phyloP scores from a whole-genome alignment of 257 asterid species.

The Avicennia marina region DNA sequence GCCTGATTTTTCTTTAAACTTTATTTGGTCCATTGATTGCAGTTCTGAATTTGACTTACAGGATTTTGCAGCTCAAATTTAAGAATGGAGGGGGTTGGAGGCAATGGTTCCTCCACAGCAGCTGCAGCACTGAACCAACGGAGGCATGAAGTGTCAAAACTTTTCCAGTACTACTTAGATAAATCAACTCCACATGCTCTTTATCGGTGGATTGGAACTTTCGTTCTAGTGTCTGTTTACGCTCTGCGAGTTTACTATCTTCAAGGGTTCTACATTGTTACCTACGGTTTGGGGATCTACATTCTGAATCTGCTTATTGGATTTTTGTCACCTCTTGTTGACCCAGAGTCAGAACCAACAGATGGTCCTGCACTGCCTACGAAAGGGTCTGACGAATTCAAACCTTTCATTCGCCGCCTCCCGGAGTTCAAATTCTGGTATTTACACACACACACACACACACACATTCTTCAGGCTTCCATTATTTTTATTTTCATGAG shows the following conservation, averaged over 20 bases:
- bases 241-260: constrained; percentile 46
- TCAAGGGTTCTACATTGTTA: constrained; percentile 63
- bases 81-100: constrained; percentile 32
- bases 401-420: constrained; percentile 68
- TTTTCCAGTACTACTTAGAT: constrained; percentile 60
- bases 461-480: neutral
- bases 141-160: constrained; percentile 47
- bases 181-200: constrained; percentile 52
- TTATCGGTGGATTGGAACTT: constrained; percentile 59
- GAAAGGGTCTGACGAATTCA: constrained; percentile 65
- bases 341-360: constrained; percentile 45
- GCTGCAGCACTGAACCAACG: constrained; percentile 56
- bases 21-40: too few relatives aligned
- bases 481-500: too few relatives aligned
- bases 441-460: too few relatives aligned
- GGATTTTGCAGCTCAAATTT: too few relatives aligned
- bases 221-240: constrained; percentile 31
- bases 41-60: too few relatives aligned
- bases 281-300: constrained; percentile 65
- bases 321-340: constrained; percentile 68
- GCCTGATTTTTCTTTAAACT: too few relatives aligned
- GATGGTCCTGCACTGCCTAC: constrained; percentile 63
- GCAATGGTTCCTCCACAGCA: constrained; percentile 38
- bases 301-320: constrained; percentile 62
- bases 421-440: constrained; percentile 63